Conservation (phyloP, 2,329 filamentous ascomycete species). For the Tolypocladium sp. region DNA sequence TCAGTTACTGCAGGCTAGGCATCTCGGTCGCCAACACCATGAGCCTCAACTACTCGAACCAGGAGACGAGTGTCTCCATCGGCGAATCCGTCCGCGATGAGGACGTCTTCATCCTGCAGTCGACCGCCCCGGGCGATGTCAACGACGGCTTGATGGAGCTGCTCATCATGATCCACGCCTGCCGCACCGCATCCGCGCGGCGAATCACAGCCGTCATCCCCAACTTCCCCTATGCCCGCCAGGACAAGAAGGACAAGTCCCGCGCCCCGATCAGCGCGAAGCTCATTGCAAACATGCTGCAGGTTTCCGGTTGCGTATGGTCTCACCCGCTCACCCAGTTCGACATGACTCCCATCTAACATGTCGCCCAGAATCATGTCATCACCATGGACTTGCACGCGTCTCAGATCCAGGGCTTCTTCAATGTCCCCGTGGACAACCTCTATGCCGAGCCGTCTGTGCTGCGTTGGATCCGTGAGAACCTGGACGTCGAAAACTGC, state of each 20-base stretch:
- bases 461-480: conserved; percentile 82
- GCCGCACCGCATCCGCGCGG: conserved; percentile 59
- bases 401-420: conserved; percentile 91
- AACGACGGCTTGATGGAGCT: conserved; percentile 98
- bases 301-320: conserved; percentile 71
- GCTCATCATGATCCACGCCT: conserved; percentile 96
- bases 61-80: conserved; percentile 84
- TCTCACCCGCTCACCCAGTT: neutral
- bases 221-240: conserved; percentile 92
- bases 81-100: conserved; percentile 95
- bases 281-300: conserved; percentile 94
- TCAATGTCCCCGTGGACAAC: conserved; percentile 70
- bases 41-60: conserved; percentile 78
- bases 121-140: conserved; percentile 88
- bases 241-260: conserved; percentile 94
- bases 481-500: conserved; percentile 70
- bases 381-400: conserved; percentile 97
- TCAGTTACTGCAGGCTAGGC: conserved; percentile 46
- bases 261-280: conserved; percentile 95
- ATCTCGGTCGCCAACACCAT: conserved; percentile 72
- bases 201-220: conserved; percentile 93
- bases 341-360: neutral
- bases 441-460: conserved; percentile 92
- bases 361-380: conserved; percentile 36
- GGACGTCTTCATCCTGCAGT: conserved; percentile 97